A percentile compares a stretch with the other conserved stretches of the same genome.
Conservation (phyloP, 257 asterid species). For the Solanum paucissectum region DNA sequence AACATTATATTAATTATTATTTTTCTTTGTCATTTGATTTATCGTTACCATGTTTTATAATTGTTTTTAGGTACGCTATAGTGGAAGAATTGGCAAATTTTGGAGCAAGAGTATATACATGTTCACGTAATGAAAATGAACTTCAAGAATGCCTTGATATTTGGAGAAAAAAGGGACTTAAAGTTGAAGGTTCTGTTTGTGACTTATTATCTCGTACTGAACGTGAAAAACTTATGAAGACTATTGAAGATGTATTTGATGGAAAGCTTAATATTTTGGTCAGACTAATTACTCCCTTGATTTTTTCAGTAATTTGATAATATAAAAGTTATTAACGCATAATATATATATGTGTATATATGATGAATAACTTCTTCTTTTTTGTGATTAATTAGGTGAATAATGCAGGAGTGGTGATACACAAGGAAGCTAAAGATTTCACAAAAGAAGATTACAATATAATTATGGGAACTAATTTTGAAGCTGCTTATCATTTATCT, state of each 20-base stretch:
- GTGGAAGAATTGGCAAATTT: slow-evolving; percentile 1
- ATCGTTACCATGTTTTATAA: too few relatives aligned
- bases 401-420: background rate
- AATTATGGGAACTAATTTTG: slow-evolving; percentile 33
- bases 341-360: too few relatives aligned
- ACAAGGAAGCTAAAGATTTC: background rate
- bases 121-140: background rate
- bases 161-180: background rate
- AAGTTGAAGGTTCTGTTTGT: background rate
- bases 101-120: slow-evolving; percentile 1
- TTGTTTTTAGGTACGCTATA: background rate
- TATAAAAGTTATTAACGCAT: too few relatives aligned
- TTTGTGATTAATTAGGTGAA: background rate
- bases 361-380: background rate
- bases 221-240: background rate
- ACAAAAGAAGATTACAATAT: slow-evolving; percentile 9
- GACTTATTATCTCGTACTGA: background rate
- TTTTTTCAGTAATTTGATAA: background rate
- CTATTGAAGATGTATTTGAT: background rate
- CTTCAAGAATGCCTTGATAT: background rate
- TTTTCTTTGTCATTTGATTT: background rate
- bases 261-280: slow-evolving; percentile 3
- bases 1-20: background rate
- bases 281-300: background rate
- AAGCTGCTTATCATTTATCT: slow-evolving; percentile 29